phyloP scores from a whole-genome alignment of 441 rosid genomes.

The Adansonia madagascariensis region DNA sequence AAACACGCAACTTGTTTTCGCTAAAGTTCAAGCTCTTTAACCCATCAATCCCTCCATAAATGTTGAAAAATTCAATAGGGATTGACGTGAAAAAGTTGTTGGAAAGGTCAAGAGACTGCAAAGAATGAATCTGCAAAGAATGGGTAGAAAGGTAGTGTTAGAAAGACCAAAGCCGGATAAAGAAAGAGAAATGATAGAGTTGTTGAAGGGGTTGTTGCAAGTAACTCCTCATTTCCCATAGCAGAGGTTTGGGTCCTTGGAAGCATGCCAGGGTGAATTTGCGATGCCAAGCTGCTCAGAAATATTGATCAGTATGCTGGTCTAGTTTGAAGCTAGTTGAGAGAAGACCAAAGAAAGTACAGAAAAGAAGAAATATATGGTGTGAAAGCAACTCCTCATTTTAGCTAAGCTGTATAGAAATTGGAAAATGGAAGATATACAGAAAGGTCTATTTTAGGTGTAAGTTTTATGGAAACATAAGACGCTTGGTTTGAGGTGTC shows the following conservation, averaged over 20 bases:
- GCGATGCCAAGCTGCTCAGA: conserved; percentile 35
- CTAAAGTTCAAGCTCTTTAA: conserved; percentile 61
- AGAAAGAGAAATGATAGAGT: conserved; percentile 39
- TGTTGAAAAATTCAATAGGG: conserved; percentile 46
- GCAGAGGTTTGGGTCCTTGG: conserved; percentile 50
- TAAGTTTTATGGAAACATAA: too few relatives aligned
- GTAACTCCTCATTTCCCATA: conserved; percentile 60
- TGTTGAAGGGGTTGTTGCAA: conserved; percentile 45
- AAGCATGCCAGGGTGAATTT: conserved; percentile 42
- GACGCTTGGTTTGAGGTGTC: too few relatives aligned
- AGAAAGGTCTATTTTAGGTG: too few relatives aligned
- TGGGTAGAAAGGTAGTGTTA: conserved; percentile 43
- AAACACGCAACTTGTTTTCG: conserved; percentile 39
- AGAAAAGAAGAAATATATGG: conserved; percentile 20
- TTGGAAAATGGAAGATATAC: too few relatives aligned
- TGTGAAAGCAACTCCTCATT: not conserved
- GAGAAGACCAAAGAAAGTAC: conserved; percentile 35
- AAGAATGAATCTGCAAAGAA: conserved; percentile 57
- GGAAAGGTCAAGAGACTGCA: conserved; percentile 55
- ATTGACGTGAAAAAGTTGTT: conserved; percentile 49
- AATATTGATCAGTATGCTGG: conserved; percentile 43
- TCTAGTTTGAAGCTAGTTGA: conserved; percentile 46
- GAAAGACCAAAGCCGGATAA: conserved; percentile 48
- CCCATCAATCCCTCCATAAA: conserved; percentile 47
- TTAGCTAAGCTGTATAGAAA: not conserved